phyloP scores from a whole-genome alignment of 352 stramenopile genomes.

The Halophytophthora batemanensis region DNA sequence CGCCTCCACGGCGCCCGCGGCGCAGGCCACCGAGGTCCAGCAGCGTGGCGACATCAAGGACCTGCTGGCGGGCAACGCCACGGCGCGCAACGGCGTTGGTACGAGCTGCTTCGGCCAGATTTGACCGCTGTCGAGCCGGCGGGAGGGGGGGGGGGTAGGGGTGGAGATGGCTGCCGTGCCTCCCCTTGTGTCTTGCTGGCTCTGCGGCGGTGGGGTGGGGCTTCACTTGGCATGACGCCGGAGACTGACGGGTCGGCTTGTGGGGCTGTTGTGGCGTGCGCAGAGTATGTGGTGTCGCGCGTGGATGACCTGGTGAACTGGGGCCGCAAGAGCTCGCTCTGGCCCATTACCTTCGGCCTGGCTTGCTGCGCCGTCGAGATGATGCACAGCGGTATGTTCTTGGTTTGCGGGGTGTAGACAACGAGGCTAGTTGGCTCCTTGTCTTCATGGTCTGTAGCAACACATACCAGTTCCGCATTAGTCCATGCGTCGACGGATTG shows the following conservation, averaged over 20 bases:
- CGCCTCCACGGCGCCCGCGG: constrained; percentile 26
- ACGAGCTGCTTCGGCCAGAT: constrained; percentile 12
- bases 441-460: too few species aligned
- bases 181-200: background rate
- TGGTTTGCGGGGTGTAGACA: background rate
- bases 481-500: too few species aligned
- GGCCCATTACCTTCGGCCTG: constrained; percentile 99
- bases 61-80: constrained; percentile 59
- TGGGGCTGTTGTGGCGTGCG: background rate
- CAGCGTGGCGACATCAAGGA: constrained; percentile 73
- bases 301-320: constrained; percentile 99
- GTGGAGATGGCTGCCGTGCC: background rate
- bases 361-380: constrained; percentile 99
- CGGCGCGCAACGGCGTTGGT: constrained; percentile 78
- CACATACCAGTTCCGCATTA: too few species aligned
- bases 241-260: background rate
- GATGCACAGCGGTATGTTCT: constrained; percentile 91
- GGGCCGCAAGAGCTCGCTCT: constrained; percentile 95
- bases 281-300: constrained; percentile 97
- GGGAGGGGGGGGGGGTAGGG: background rate
- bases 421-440: too few species aligned
- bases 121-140: too few species aligned
- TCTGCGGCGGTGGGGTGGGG: too few species aligned
- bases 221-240: background rate
- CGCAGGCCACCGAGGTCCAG: constrained; percentile 28